Percentiles rank a stretch among this genome's conserved stretches.
These are phyloP conservation scores for Platanus orientalis DNA, from an alignment of 164 flowering plant genomes.

Conservation along the genomic window DNA sequence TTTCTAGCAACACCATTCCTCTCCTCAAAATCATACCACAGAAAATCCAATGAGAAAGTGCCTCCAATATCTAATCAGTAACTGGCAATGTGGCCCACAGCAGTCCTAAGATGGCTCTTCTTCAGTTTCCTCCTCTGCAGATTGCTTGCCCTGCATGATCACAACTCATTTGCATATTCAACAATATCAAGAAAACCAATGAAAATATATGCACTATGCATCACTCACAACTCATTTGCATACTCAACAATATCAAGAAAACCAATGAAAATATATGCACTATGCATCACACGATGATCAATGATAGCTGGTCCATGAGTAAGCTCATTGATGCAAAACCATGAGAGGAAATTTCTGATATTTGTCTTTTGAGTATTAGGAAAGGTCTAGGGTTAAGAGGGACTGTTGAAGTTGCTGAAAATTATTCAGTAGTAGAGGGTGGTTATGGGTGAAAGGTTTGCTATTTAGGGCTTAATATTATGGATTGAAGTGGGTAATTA, in stretches of 20 bases:
- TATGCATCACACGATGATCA: background rate
- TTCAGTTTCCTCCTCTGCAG: conserved; percentile 61
- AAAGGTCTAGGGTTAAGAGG: no score
- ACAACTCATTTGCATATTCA: background rate
- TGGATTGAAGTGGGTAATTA: no score
- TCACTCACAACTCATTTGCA: background rate
- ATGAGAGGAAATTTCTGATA: no score
- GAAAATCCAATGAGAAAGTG: background rate
- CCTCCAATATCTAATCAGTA: conserved; percentile 6
- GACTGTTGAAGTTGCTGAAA: no score
- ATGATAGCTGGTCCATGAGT: no score
- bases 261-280: background rate
- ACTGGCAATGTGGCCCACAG: conserved; percentile 15
- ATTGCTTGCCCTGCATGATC: conserved; percentile 53
- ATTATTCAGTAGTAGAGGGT: no score
- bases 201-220: background rate
- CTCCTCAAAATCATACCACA: no score
- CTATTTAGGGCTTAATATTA: no score
- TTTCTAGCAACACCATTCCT: no score
- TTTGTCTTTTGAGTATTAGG: no score
- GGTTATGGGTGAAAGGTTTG: no score
- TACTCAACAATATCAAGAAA: background rate
- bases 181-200: background rate
- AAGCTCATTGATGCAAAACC: no score
- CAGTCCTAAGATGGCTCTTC: conserved; percentile 33